These are phyloP conservation scores for Yamadazyma laniorum DNA, from an alignment of 805 yeast genomes.

Conservation along the genomic window DNA sequence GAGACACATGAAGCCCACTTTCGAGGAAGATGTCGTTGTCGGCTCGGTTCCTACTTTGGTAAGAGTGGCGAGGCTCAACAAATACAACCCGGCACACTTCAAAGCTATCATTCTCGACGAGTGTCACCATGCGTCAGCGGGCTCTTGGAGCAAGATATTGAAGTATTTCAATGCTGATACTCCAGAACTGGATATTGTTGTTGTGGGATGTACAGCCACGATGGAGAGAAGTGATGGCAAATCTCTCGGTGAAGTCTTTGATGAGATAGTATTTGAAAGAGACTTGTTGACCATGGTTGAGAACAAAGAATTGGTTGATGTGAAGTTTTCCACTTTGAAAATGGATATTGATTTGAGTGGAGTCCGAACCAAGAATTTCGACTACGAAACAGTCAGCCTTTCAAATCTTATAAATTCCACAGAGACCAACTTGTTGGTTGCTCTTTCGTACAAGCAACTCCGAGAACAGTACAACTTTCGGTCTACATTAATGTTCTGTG, in stretches of 20 bases:
- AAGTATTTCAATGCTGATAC: conserved; percentile 53
- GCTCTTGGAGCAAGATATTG: conserved; percentile 58
- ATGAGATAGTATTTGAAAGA: conserved; percentile 70
- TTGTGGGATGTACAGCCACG: conserved; percentile 89
- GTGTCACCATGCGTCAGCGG: conserved; percentile 87
- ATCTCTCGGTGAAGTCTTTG: conserved; percentile 58
- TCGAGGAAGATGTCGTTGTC: conserved; percentile 60
- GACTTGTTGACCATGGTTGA: conserved; percentile 63
- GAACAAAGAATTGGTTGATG: conserved; percentile 68
- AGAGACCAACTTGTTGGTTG: conserved; percentile 54
- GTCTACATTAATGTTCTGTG: conserved; percentile 76
- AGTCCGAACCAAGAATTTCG: conserved; percentile 40
- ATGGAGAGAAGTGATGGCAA: conserved; percentile 71
- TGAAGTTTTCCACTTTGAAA: conserved; percentile 58
- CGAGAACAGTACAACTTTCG: conserved; percentile 39
- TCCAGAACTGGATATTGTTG: conserved; percentile 45
- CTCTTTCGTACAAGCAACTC: conserved; percentile 48
- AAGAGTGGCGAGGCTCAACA: conserved; percentile 44
- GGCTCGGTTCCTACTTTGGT: conserved; percentile 73
- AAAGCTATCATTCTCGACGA: conserved; percentile 83
- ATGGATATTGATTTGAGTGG: conserved; percentile 44
- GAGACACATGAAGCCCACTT: conserved; percentile 49
- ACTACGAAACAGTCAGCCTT: conserved; percentile 52
- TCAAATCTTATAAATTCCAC: conserved; percentile 55
- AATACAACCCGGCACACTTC: conserved; percentile 57